Percentiles rank a stretch among this genome's conserved stretches.
phyloP scores from a whole-genome alignment of 352 stramenopile species.

The Phytopythium boreale region DNA sequence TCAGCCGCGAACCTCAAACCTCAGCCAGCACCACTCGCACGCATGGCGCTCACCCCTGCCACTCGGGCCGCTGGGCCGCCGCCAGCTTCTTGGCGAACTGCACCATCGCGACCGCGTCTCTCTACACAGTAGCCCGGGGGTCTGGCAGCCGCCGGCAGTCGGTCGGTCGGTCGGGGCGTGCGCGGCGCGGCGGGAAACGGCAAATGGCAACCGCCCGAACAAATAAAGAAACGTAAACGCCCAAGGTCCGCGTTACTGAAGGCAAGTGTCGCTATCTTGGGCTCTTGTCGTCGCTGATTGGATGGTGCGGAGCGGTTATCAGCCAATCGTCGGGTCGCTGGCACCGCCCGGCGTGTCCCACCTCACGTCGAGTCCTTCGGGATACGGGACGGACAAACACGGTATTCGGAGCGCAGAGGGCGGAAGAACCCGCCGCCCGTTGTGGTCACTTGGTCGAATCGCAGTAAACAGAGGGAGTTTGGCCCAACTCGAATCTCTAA shows the following conservation, averaged over 20 bases:
- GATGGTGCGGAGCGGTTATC: not conserved
- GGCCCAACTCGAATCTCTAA: not conserved
- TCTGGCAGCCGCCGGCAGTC: not conserved
- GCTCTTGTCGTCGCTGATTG: conserved; percentile 3
- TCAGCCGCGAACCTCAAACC: not conserved
- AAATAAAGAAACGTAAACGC: no score
- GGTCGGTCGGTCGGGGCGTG: no score
- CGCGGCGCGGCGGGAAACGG: not conserved
- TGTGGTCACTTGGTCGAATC: not conserved
- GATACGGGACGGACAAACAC: conserved; percentile 2
- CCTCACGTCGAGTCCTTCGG: conserved; percentile 4
- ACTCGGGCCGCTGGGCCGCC: conserved; percentile 66
- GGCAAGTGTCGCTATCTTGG: no score
- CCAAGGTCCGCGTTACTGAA: no score
- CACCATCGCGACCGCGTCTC: conserved; percentile 38
- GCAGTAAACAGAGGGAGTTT: not conserved
- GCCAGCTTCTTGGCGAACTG: conserved; percentile 84
- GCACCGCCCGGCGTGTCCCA: conserved; percentile 1
- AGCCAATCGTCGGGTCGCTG: not conserved
- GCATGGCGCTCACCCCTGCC: conserved; percentile 46
- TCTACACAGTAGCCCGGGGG: not conserved
- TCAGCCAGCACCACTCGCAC: not conserved
- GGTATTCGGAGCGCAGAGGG: not conserved
- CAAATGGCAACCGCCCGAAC: not conserved
- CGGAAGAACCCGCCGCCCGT: not conserved